phyloP scores from a whole-genome alignment of 352 stramenopile species.

The Pythium folliculosum region DNA sequence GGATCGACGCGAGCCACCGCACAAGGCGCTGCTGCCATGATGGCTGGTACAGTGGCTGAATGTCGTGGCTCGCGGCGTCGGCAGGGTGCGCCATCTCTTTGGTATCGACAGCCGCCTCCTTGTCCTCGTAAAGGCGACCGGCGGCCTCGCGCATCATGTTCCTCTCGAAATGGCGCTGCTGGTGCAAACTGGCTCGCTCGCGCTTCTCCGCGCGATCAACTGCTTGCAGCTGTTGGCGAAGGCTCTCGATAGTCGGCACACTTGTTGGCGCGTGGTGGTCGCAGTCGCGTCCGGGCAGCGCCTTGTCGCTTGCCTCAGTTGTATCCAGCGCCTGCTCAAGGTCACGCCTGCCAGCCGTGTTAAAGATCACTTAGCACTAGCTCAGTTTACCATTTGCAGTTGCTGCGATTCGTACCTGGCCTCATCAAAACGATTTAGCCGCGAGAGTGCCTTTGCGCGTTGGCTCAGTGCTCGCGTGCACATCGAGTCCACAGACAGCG shows the following conservation, averaged over 20 bases:
- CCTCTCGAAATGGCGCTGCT: slow-evolving; percentile 49
- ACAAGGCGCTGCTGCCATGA: slow-evolving; percentile 6
- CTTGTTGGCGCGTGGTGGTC: not conserved
- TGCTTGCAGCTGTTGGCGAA: slow-evolving; percentile 51
- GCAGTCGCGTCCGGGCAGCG: not conserved
- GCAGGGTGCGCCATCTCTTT: not conserved
- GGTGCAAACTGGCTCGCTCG: slow-evolving; percentile 39
- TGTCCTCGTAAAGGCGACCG: slow-evolving; percentile 73
- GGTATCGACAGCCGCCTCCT: slow-evolving; percentile 29
- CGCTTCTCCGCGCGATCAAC: slow-evolving; percentile 52
- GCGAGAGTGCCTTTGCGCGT: slow-evolving; percentile 54
- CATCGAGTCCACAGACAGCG: slow-evolving; percentile 44
- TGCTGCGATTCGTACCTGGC: slow-evolving; percentile 46
- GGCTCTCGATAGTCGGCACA: slow-evolving; percentile 19
- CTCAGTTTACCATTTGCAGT: no score
- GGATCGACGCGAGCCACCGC: slow-evolving; percentile 16
- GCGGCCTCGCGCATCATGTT: slow-evolving; percentile 81
- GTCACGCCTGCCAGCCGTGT: slow-evolving; percentile 45
- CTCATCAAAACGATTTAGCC: slow-evolving; percentile 52
- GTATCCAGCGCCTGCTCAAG: slow-evolving; percentile 38
- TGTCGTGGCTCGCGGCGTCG: slow-evolving; percentile 7
- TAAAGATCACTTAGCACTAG: no score
- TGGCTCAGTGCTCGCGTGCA: slow-evolving; percentile 64
- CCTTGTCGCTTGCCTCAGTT: not conserved
- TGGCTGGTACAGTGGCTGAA: not conserved